Evolutionary conservation across 106 monocot genomes (phyloP), one percentile per base, ranked within the genome.

Genomic region (Dioscorea dumetorum): DNA sequence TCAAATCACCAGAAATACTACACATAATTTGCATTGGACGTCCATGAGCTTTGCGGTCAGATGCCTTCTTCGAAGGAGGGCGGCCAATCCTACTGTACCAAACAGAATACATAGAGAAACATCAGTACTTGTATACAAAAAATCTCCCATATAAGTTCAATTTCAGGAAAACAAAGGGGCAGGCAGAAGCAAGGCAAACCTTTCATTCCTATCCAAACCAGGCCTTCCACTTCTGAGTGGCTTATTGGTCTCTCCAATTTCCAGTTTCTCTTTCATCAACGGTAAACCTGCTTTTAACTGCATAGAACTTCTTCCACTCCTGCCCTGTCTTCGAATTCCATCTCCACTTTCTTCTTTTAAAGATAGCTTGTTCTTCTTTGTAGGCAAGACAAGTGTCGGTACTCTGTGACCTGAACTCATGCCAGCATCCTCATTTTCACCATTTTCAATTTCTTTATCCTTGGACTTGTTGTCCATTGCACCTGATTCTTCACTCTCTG

Each of bases 401-500:
- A 56, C 67, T 64, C 76, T 91, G 67, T 67, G 72, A 50, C 57
- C 49, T 60, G 61, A 62, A 75, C 78, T 80, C 51, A 77, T 32
- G 23, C 33, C 50, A 32, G 75, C 82, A 73, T 41, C 41, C 41
- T 41, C 41, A 41, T 1, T 41, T 0, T 41, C 41, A 41, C 41
- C 41, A 41, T 77, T 84, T 69, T 83, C 74, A 70, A 22, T 56
- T 48, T 53, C 80, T 79, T 82, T 82, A 24, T 92, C 97, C 62
- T 79, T 87, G 58, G 21, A 72, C 69, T 84, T 89, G 63, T 65
- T 84, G 28, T 85, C 89, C 69, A 62, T 50, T 65, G 64, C 79
- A 73, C 64, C 81, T 50, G 88, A 85, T 61, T 81, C 95, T 77
- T 95, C 91, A 68, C 88, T 91, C 75, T 95, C 95, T 65, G 88